Conservation (phyloP, 2,329 filamentous ascomycete genomes). For the Aspergillus hiratsukae region DNA sequence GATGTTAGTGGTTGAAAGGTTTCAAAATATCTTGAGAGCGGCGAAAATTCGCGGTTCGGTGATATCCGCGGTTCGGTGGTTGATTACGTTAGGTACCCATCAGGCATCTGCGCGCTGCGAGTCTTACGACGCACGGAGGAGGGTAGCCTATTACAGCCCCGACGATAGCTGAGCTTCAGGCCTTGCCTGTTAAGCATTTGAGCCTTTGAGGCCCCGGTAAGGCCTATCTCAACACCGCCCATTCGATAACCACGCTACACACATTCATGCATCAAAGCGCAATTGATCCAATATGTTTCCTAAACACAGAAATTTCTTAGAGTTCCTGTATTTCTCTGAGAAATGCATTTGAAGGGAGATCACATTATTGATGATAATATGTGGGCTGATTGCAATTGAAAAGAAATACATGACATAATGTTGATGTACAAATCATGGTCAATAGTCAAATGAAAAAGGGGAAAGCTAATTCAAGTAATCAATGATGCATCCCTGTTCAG, state of each 20-base stretch:
- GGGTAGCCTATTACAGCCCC: no score
- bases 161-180: background rate
- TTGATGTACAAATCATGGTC: conserved; percentile 12
- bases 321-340: background rate
- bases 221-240: background rate
- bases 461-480: conserved; percentile 3
- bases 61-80: no score
- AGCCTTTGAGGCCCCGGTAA: background rate
- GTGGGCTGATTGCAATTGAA: background rate
- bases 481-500: conserved; percentile 14
- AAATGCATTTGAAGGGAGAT: background rate
- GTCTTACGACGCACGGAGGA: no score
- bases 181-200: background rate
- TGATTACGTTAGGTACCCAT: no score
- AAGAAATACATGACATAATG: conserved; percentile 3
- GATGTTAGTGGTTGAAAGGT: no score
- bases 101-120: no score
- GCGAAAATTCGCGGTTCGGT: no score
- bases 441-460: conserved; percentile 6
- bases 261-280: background rate
- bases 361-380: background rate
- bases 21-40: no score
- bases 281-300: background rate
- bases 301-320: background rate
- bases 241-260: background rate